Base-by-base conservation (phyloP, 1,284 basidiomycete species). In the Cryptococcus jaspeensis region DNA sequence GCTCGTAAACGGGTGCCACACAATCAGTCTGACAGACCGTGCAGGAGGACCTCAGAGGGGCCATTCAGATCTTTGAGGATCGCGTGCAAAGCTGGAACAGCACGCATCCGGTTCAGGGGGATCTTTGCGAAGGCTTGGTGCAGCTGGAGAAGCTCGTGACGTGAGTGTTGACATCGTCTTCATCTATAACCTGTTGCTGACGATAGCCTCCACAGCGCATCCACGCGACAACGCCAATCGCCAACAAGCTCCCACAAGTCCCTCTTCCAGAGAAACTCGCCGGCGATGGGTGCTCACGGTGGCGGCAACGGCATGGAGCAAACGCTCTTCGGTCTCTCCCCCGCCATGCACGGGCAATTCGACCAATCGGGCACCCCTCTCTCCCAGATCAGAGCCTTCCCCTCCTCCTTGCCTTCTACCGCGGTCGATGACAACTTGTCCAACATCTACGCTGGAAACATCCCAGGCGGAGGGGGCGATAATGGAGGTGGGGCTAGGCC, bases 21-120 rank as follows among this genome's bases (percentile, higher is more conserved):
- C n/a, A n/a, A n/a, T n/a, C n/a, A 32, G 4, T 4, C 28, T 22
- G 16, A 16, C 11, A 11, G 32, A 46, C 25, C 45, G 47, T 23
- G 2, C 47, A 74, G 72, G 62, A 62, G 7, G 72, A 72, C 55
- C 64, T 78, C 2, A 63, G 67, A 44, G 71, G 69, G 0, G 72
- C 70, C 0, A 71, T 75, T n/a, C 65, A 61, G 7, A 64, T 77
- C 6, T 73, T 78, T 50, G 68, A 73, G 45, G 71, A 73, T 23
- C 57, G 76, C 11, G 60, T 70, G 7, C 45, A 56, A 11, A 69
- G 65, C 28, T 77, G 76, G 76, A 67, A 68, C 47, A 63, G 64
- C 7, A 58, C 70, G 1, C 76, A 78, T 59, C 75, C 76, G 12
- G 76, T 77, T 7, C 76, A 78, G 55, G 67, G 63, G 1, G 72